Conservation (phyloP, 805 yeast species). For the Cyberlindnera nakhonratchasimensis region DNA sequence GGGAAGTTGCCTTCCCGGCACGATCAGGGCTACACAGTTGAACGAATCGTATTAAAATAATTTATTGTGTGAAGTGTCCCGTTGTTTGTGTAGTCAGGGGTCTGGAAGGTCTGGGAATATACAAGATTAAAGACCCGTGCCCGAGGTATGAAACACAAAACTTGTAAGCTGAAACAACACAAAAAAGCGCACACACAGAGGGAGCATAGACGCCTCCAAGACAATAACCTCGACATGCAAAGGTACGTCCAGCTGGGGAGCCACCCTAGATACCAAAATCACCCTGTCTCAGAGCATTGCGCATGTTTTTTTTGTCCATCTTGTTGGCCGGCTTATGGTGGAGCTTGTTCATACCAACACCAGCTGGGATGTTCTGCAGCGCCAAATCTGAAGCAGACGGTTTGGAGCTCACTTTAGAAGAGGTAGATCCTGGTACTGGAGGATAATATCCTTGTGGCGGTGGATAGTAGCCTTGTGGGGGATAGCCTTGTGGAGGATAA, state of each 20-base stretch:
- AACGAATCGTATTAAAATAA: too few species aligned
- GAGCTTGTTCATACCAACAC: conserved; percentile 40
- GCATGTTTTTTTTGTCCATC: conserved; percentile 51
- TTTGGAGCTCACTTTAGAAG: conserved; percentile 11
- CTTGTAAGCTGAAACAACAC: too few species aligned
- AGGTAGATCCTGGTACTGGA: conserved; percentile 10
- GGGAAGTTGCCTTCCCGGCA: too few species aligned
- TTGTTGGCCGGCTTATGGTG: conserved; percentile 38
- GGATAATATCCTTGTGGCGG: conserved; percentile 20
- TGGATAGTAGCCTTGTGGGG: conserved; percentile 12
- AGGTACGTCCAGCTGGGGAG: too few species aligned
- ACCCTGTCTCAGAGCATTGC: conserved; percentile 63
- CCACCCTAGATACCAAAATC: conserved; percentile 56
- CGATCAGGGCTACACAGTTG: too few species aligned
- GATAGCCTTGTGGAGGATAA: conserved; percentile 18
- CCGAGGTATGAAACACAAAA: too few species aligned
- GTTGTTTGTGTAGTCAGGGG: too few species aligned
- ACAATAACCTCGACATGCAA: neutral
- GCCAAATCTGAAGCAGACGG: conserved; percentile 38
- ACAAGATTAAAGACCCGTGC: too few species aligned
- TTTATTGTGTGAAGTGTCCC: too few species aligned
- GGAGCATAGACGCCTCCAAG: too few species aligned
- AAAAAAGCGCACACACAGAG: too few species aligned
- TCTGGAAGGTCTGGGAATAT: too few species aligned
- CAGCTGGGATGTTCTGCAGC: conserved; percentile 45